Evolutionary conservation across 208 protist genomes (phyloP).

Genomic region (Vickermania ingenoplastis): DNA sequence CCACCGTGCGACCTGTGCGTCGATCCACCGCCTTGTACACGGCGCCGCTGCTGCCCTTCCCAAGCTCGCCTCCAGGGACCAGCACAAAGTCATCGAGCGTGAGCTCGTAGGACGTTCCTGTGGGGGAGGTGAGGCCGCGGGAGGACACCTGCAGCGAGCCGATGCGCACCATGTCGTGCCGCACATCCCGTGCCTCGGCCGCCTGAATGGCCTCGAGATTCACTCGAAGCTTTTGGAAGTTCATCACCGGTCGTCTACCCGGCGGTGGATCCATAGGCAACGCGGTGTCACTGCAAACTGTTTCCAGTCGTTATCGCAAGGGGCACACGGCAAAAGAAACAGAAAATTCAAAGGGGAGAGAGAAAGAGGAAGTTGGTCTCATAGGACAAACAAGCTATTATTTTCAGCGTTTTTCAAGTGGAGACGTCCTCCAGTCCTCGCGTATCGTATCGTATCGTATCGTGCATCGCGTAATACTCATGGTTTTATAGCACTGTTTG

Average conservation of each 20-base stretch:
- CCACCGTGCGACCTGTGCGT: constrained; percentile 41
- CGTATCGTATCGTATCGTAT: too few species aligned
- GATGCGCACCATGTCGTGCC: constrained; percentile 48
- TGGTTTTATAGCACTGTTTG: too few species aligned
- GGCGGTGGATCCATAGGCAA: background rate
- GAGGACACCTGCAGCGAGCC: constrained; percentile 70
- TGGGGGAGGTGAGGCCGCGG: constrained; percentile 49
- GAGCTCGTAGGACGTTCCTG: constrained; percentile 51
- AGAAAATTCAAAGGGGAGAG: too few species aligned
- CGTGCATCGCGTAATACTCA: too few species aligned
- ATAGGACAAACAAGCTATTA: too few species aligned
- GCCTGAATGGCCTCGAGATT: constrained; percentile 54
- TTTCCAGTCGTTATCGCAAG: background rate
- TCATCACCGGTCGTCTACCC: background rate
- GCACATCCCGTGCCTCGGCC: constrained; percentile 25
- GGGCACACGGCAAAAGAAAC: too few species aligned
- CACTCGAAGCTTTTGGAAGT: constrained; percentile 38
- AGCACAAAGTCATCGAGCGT: constrained; percentile 65
- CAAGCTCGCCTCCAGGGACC: constrained; percentile 38
- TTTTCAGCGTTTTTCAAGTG: too few species aligned
- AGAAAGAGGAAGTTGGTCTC: too few species aligned
- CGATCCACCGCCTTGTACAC: constrained; percentile 56
- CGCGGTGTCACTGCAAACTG: background rate
- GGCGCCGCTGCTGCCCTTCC: constrained; percentile 74
- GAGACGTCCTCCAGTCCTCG: too few species aligned